Percentiles rank a stretch among this genome's conserved stretches.
These are phyloP conservation scores for Anaeramoeba flamelloides DNA, from an alignment of 78 protist genomes.

Conservation along the genomic window DNA sequence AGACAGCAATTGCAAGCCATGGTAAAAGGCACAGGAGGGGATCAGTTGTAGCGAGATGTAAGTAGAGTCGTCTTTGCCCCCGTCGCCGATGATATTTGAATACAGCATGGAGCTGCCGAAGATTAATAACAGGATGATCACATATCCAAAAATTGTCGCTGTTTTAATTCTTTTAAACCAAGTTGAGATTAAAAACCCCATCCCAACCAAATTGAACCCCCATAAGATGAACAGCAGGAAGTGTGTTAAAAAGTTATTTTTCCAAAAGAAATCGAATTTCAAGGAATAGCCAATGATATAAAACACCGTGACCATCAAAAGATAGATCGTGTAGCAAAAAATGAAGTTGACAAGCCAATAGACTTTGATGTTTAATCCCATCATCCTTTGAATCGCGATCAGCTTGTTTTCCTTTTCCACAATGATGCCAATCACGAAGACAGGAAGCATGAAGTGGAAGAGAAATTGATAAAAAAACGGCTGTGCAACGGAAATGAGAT, in stretches of 20 bases:
- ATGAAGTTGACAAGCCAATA: conserved; percentile 46
- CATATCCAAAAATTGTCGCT: conserved; percentile 15
- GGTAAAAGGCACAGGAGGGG: too few species aligned
- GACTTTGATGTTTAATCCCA: conserved; percentile 29
- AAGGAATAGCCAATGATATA: neutral
- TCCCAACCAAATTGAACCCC: conserved; percentile 4
- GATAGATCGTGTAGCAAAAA: conserved; percentile 23
- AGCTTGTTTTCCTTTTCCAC: conserved; percentile 29
- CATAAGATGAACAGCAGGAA: conserved; percentile 4
- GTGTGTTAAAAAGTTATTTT: neutral
- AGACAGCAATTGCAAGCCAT: too few species aligned
- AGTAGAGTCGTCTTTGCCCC: too few species aligned
- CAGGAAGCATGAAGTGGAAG: conserved; percentile 24
- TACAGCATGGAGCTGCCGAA: too few species aligned
- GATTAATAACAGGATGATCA: too few species aligned
- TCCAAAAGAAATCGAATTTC: conserved; percentile 14
- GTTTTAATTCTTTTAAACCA: neutral
- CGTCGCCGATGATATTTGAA: too few species aligned
- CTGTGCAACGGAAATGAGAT: conserved; percentile 25
- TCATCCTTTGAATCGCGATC: conserved; percentile 16
- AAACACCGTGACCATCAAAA: conserved; percentile 9
- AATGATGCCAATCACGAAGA: conserved; percentile 21
- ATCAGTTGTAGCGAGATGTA: too few species aligned
- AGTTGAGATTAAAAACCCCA: conserved; percentile 1
- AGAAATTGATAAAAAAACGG: conserved; percentile 30